phyloP scores from a whole-genome alignment of 257 asterid species.

The Lithospermum erythrorhizon region DNA sequence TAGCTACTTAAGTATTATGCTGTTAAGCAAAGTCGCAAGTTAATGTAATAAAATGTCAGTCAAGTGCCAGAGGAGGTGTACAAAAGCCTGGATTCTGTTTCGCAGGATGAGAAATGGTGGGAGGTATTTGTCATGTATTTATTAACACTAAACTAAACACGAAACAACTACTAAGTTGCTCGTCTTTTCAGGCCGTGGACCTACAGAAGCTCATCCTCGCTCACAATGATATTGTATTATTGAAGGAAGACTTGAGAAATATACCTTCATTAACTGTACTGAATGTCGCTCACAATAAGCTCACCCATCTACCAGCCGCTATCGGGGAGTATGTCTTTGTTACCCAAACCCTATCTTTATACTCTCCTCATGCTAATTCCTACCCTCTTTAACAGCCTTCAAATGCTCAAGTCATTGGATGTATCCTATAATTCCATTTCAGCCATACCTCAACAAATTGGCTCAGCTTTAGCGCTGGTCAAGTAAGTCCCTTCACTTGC shows the following conservation, averaged over 20 bases:
- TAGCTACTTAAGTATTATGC: no score
- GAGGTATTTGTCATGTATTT: conserved; percentile 64
- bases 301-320: conserved; percentile 70
- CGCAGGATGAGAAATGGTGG: conserved; percentile 97
- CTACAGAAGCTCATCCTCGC: conserved; percentile 91
- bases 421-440: conserved; percentile 56
- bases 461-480: conserved; percentile 66
- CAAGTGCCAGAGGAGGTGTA: conserved; percentile 83
- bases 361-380: not conserved
- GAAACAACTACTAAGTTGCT: not conserved
- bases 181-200: conserved; percentile 65
- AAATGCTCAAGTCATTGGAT: conserved; percentile 62
- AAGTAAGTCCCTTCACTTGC: conserved; percentile 45
- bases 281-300: conserved; percentile 82
- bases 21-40: conserved; percentile 1
- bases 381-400: conserved; percentile 47
- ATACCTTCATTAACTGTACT: conserved; percentile 51
- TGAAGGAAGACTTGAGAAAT: conserved; percentile 77
- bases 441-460: conserved; percentile 72
- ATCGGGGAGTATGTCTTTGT: conserved; percentile 71
- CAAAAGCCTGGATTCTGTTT: conserved; percentile 67
- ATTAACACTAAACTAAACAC: no score
- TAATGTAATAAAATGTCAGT: conserved; percentile 42
- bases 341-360: conserved; percentile 2
- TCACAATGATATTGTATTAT: conserved; percentile 63